A percentile compares a stretch with the other conserved stretches of the same genome.
Conservation (phyloP, 192 early-diverging fungal species). For the Coemansia sp. region DNA sequence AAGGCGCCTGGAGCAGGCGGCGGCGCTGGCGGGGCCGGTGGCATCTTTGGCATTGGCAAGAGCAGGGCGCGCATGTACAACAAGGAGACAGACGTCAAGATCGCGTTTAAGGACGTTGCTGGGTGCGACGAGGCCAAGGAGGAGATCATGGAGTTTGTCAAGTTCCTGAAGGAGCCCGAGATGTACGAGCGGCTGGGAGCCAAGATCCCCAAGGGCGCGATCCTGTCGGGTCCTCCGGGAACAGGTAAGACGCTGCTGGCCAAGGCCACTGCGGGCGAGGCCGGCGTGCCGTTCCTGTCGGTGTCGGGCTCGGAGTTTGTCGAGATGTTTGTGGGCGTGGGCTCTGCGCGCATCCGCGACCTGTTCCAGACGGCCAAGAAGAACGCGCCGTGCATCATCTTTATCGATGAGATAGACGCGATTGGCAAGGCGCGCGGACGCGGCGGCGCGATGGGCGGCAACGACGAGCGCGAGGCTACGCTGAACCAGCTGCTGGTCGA, state of each 20-base stretch:
- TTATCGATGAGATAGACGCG: slow-evolving; percentile 99
- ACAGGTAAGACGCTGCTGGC: slow-evolving; percentile 99
- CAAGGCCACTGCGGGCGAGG: slow-evolving; percentile 99
- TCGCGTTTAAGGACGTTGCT: slow-evolving; percentile 99
- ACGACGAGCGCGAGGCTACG: slow-evolving; percentile 97
- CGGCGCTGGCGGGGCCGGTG: slow-evolving; percentile 60
- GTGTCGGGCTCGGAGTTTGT: slow-evolving; percentile 99
- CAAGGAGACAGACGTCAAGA: slow-evolving; percentile 91
- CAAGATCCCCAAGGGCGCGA: slow-evolving; percentile 98
- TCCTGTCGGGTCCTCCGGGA: slow-evolving; percentile 88
- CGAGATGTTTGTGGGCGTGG: slow-evolving; percentile 99
- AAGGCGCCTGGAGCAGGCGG: slow-evolving; percentile 68
- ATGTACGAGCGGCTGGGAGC: slow-evolving; percentile 91
- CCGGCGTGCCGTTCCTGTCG: slow-evolving; percentile 93
- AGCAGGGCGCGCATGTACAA: slow-evolving; percentile 95
- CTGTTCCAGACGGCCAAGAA: slow-evolving; percentile 97
- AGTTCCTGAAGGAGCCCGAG: slow-evolving; percentile 94
- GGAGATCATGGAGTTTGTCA: slow-evolving; percentile 99
- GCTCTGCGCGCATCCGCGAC: slow-evolving; percentile 87
- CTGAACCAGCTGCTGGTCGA: slow-evolving; percentile 98
- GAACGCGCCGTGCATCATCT: slow-evolving; percentile 96
- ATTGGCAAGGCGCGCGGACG: slow-evolving; percentile 96
- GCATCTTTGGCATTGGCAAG: slow-evolving; percentile 97
- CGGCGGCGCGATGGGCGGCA: slow-evolving; percentile 82
- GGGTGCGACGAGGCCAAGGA: slow-evolving; percentile 99